phyloP scores from a whole-genome alignment of 2,329 filamentous ascomycete species.

The Verticillium longisporum region DNA sequence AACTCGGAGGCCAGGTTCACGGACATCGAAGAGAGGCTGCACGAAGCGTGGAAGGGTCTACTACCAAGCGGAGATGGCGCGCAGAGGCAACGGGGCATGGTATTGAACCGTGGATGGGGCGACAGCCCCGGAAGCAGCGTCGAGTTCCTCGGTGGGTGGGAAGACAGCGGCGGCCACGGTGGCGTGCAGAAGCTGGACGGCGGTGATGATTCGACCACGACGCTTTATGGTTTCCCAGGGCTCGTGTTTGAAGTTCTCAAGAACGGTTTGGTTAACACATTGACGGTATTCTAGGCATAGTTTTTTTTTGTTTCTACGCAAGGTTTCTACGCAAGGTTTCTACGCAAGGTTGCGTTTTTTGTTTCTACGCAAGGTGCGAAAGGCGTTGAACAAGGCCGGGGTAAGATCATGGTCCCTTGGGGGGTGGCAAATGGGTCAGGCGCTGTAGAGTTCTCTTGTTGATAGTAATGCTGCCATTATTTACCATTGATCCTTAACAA shows the following conservation, averaged over 20 bases:
- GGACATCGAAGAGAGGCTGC: constrained; percentile 63
- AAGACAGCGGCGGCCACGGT: constrained; percentile 55
- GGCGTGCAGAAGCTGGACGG: constrained; percentile 46
- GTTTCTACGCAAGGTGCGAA: too few species aligned
- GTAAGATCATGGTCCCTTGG: neutral
- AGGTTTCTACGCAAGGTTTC: too few species aligned
- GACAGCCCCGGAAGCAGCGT: constrained; percentile 87
- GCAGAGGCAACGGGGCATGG: constrained; percentile 65
- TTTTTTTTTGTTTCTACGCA: too few species aligned
- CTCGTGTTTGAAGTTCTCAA: constrained; percentile 92
- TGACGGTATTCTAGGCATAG: constrained; percentile 71
- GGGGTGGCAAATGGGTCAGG: neutral
- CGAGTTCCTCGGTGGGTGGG: constrained; percentile 79
- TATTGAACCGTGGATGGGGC: constrained; percentile 83
- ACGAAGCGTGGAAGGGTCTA: constrained; percentile 61
- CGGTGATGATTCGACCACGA: constrained; percentile 60
- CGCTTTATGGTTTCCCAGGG: constrained; percentile 88
- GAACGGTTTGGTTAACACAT: constrained; percentile 81
- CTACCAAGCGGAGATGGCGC: constrained; percentile 49
- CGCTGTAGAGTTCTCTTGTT: neutral
- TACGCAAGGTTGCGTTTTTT: neutral
- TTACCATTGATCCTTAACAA: too few species aligned
- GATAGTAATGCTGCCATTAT: neutral
- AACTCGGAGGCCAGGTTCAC: constrained; percentile 74
- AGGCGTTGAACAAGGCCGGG: neutral